Evolutionary conservation across 495 filamentous ascomycete genomes (phyloP).

Genomic region (Podospora sp.): DNA sequence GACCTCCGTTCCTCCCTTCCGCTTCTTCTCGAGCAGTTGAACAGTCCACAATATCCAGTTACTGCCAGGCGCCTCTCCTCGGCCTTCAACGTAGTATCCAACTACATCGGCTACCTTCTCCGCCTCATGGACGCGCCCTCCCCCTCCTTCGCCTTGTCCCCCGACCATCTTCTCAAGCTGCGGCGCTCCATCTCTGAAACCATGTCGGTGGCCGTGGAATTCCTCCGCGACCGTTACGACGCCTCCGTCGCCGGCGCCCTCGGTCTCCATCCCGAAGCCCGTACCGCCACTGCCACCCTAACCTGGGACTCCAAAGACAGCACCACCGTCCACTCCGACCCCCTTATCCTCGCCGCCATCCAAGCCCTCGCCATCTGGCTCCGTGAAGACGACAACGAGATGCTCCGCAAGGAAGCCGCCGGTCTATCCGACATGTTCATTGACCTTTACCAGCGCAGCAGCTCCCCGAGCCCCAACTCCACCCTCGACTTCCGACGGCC

Average conservation of each 20-base stretch:
- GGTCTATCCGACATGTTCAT: conserved; percentile 62
- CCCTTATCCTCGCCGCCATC: conserved; percentile 56
- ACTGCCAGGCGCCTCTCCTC: conserved; percentile 57
- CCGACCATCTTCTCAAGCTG: conserved; percentile 60
- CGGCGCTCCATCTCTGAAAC: conserved; percentile 60
- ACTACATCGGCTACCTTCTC: conserved; percentile 62
- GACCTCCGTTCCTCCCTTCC: conserved; percentile 66
- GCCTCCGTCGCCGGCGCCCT: conserved; percentile 55
- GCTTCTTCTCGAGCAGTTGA: conserved; percentile 56
- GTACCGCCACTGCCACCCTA: conserved; percentile 41
- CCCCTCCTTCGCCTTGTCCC: conserved; percentile 39
- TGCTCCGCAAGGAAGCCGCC: conserved; percentile 52
- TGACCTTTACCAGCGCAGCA: conserved; percentile 51
- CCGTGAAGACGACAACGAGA: conserved; percentile 63
- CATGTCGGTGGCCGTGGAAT: conserved; percentile 61
- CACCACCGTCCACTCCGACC: conserved; percentile 40
- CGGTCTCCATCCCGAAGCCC: conserved; percentile 54
- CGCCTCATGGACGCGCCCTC: conserved; percentile 43
- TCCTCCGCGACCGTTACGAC: conserved; percentile 67
- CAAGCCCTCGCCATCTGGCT: conserved; percentile 62
- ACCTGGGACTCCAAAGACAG: conserved; percentile 53
- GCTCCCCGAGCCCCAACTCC: conserved; percentile 7
- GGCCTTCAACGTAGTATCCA: conserved; percentile 60
- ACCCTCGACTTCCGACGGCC: conserved; percentile 53
- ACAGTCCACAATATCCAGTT: conserved; percentile 49